phyloP scores from a whole-genome alignment of 441 rosid species.

The Breynia disticha region DNA sequence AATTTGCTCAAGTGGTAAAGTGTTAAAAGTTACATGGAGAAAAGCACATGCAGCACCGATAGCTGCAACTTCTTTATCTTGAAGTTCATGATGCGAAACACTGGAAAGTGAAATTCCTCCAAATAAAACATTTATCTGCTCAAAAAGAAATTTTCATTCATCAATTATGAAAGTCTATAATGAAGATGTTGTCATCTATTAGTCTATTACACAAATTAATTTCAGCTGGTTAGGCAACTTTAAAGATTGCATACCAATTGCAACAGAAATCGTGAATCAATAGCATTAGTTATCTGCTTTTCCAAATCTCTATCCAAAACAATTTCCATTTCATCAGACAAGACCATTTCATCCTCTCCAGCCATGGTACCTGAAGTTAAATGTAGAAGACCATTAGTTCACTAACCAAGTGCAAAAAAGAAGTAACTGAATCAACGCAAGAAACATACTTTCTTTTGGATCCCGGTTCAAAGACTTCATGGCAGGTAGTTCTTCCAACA shows the following conservation, averaged over 20 bases:
- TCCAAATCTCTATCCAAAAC: slow-evolving; percentile 52
- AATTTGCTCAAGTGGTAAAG: slow-evolving; percentile 69
- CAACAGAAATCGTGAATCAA: slow-evolving; percentile 77
- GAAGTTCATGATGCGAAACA: slow-evolving; percentile 31
- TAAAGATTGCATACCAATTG: slow-evolving; percentile 65
- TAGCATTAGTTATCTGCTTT: slow-evolving; percentile 62
- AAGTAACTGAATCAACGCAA: neutral
- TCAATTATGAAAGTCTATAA: slow-evolving; percentile 4
- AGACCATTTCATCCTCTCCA: slow-evolving; percentile 59
- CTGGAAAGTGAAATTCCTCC: slow-evolving; percentile 32
- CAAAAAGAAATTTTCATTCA: slow-evolving; percentile 17
- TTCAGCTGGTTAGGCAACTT: slow-evolving; percentile 8
- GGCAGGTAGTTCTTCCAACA: slow-evolving; percentile 76
- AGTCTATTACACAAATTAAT: slow-evolving; percentile 17
- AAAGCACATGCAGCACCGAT: slow-evolving; percentile 93
- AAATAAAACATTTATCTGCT: slow-evolving; percentile 80
- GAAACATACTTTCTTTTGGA: slow-evolving; percentile 45
- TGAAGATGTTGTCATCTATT: slow-evolving; percentile 10
- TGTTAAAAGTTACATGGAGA: slow-evolving; percentile 70
- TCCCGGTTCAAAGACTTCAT: slow-evolving; percentile 42
- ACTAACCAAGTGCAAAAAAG: slow-evolving; percentile 5
- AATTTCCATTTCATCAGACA: slow-evolving; percentile 45
- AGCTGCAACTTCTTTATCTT: slow-evolving; percentile 68
- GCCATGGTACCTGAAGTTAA: slow-evolving; percentile 42
- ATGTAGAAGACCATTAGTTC: neutral